Percentiles rank a stretch among this genome's conserved stretches.
Evolutionary conservation across 495 filamentous ascomycete genomes (phyloP).

Genomic region (Antarctomyces pellizariae): DNA sequence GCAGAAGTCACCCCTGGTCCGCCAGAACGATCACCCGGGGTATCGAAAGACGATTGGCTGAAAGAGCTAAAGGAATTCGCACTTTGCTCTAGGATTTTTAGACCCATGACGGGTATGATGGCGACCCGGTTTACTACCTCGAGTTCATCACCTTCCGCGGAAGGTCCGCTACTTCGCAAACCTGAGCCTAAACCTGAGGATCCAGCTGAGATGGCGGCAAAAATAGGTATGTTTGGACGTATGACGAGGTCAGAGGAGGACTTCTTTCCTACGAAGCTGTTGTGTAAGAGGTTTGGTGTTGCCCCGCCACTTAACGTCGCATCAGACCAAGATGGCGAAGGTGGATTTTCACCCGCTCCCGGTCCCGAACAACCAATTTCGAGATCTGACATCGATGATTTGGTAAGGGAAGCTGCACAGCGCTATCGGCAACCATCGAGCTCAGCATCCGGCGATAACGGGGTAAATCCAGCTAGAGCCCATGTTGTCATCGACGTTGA

Average conservation of each 20-base stretch:
- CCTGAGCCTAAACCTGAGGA: constrained; percentile 42
- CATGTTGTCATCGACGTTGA: constrained; percentile 40
- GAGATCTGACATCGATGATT: constrained; percentile 25
- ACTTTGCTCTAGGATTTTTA: constrained; percentile 77
- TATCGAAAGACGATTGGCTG: constrained; percentile 48
- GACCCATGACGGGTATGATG: constrained; percentile 76
- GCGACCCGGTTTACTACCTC: constrained; percentile 77
- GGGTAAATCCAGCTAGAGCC: constrained; percentile 4
- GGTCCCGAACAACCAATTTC: constrained; percentile 18
- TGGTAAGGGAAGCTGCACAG: constrained; percentile 22
- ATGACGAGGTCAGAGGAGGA: constrained; percentile 51
- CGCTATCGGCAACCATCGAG: constrained; percentile 5
- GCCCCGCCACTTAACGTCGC: constrained; percentile 49
- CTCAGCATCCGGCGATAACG: background rate
- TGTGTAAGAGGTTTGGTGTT: constrained; percentile 88
- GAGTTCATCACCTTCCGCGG: constrained; percentile 16
- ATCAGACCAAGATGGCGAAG: constrained; percentile 19
- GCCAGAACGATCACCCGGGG: constrained; percentile 27
- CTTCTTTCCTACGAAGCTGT: constrained; percentile 59
- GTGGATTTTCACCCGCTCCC: constrained; percentile 19
- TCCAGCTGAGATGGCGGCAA: constrained; percentile 73
- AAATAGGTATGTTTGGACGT: constrained; percentile 74
- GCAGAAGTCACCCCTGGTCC: constrained; percentile 37
- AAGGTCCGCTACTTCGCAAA: constrained; percentile 25
- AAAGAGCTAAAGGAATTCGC: constrained; percentile 72